Evolutionary conservation across 2,329 filamentous ascomycete species (phyloP).

Genomic region (Hypoxylon sp.): DNA sequence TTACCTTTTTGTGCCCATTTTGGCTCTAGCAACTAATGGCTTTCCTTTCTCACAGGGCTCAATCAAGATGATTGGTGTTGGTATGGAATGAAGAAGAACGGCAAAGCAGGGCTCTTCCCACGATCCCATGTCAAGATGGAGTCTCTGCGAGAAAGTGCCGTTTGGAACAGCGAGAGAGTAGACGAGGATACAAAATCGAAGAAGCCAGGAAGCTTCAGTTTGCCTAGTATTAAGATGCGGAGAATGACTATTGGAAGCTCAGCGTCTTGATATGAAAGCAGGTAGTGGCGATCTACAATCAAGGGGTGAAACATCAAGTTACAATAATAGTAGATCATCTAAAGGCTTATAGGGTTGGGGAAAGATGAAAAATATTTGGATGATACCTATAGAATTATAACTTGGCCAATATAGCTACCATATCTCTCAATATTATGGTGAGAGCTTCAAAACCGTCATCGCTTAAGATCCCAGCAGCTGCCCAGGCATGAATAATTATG

Average conservation of each 20-base stretch:
- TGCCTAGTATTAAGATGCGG: conserved; percentile 40
- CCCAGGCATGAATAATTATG: not conserved
- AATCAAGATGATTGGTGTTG: conserved; percentile 69
- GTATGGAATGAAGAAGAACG: conserved; percentile 67
- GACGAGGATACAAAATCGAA: conserved; percentile 37
- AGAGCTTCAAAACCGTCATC: not conserved
- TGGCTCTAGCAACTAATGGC: conserved; percentile 7
- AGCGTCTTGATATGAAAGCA: conserved; percentile 24
- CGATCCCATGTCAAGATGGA: conserved; percentile 64
- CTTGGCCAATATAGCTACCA: not conserved
- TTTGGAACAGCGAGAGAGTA: conserved; percentile 31
- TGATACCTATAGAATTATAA: not conserved
- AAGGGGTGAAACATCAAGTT: not conserved
- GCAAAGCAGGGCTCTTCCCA: conserved; percentile 69
- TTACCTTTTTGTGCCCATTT: not conserved
- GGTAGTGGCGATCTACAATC: not conserved
- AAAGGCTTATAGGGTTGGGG: not conserved
- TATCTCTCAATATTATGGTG: not conserved
- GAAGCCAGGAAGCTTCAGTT: conserved; percentile 38
- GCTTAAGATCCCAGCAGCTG: too few relatives aligned
- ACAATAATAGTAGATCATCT: not conserved
- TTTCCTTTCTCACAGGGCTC: conserved; percentile 55
- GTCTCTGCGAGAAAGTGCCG: conserved; percentile 59
- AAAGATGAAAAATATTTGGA: not conserved
- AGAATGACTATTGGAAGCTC: conserved; percentile 45